A percentile compares a stretch with the other conserved stretches of the same genome.
These are phyloP conservation scores for Botryotinia convoluta DNA, from an alignment of 2,329 filamentous ascomycete species.

Conservation along the genomic window DNA sequence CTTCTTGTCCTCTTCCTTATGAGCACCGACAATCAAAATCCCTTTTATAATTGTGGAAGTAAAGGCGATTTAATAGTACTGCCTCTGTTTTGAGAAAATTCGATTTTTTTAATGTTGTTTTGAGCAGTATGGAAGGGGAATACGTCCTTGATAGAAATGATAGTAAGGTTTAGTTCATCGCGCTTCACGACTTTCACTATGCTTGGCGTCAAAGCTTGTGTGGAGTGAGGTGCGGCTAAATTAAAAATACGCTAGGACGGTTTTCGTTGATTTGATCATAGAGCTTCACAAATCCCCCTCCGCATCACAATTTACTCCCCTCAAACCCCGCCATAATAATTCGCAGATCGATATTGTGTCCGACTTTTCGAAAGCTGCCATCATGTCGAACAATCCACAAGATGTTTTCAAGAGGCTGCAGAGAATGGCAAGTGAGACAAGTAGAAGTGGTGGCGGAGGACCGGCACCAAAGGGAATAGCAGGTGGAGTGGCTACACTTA, in stretches of 20 bases:
- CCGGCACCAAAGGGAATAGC: slow-evolving; percentile 50
- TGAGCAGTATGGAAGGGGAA: background rate
- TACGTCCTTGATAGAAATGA: background rate
- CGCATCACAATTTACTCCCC: background rate
- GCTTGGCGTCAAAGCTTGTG: slow-evolving; percentile 19
- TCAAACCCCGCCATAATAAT: background rate
- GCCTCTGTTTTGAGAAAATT: background rate
- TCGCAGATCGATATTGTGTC: slow-evolving; percentile 4
- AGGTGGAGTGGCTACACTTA: slow-evolving; percentile 51
- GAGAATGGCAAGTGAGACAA: slow-evolving; percentile 59
- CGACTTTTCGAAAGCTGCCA: slow-evolving; percentile 19
- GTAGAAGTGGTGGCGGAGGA: slow-evolving; percentile 43
- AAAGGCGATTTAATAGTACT: background rate
- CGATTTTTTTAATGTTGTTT: slow-evolving; percentile 2
- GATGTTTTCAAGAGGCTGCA: slow-evolving; percentile 62
- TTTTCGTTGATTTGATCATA: slow-evolving; percentile 15
- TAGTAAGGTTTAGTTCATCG: slow-evolving; percentile 10
- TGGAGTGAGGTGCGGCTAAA: slow-evolving; percentile 19
- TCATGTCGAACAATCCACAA: slow-evolving; percentile 51
- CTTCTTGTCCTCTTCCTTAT: slow-evolving; percentile 20
- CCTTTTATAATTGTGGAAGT: background rate
- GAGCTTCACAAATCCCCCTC: slow-evolving; percentile 10
- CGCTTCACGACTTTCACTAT: slow-evolving; percentile 11
- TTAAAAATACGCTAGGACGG: slow-evolving; percentile 17
- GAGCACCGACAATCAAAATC: slow-evolving; percentile 16